Base-by-base conservation (phyloP, 176 grass and related monocot species). In the Raddia guianensis region DNA sequence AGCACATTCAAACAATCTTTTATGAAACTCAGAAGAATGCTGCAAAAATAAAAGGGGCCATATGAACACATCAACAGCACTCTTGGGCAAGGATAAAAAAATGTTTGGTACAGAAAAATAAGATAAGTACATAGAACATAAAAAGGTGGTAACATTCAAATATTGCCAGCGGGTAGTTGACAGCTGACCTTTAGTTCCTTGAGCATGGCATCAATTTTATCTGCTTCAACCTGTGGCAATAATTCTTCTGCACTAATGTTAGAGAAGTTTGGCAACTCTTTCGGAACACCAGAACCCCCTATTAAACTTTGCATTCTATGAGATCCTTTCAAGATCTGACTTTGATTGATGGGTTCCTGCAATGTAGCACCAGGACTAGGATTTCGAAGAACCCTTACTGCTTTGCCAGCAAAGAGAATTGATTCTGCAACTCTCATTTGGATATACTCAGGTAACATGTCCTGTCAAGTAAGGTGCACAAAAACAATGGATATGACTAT, bases 401-500 rank as follows among this genome's bases (percentile, higher is more conserved):
- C 96, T 95, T 98, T 98, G 53, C 96, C 96, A 77, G 96, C 78
- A 16, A 98, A 98, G 53, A 98, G 90, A 90, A 98, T 95, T 61
- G 92, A 98, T 89, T 98, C 90, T 63, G 92, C 96, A 87, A 98
- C 84, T 83, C 82, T 79, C 92, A 99, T 95, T 72, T 95, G 84
- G 84, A 95, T 88, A 90, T 99, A 99, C 64, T 95, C 96, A 12
- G 96, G 96, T 66, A 95, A 73, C 92, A 95, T 99, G 75, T 95
- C 96, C 96, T 99, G 75, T 65, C 16, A 87, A 86, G 72, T 87
- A 53, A 49, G 53, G 6, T 59, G 65, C 12, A 61, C 12, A 85
- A 82, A 82, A 72, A 89, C 14, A 59, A 68, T 43, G 20, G 8
- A 86, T 70, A 86, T 83, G 42, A 88, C 9, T 68, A 85, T 69